Evolutionary conservation across 768 basidiomycete species (phyloP), one percentile per base, ranked within the genome.

Genomic region (Tubosaeta brunneosetosa): DNA sequence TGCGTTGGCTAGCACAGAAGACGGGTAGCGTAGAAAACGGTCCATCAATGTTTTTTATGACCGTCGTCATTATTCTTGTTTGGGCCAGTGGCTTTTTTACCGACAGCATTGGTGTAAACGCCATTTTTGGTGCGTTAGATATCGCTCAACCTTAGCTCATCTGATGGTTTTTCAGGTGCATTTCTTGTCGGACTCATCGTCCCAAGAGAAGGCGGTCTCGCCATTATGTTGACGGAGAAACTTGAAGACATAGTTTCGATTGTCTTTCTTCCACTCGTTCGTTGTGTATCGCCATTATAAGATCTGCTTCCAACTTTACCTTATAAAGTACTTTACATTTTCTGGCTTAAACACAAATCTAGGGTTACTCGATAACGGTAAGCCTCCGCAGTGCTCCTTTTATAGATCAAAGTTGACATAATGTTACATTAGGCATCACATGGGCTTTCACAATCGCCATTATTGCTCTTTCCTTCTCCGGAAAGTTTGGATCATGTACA

Each of bases 191-290:
- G 88, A 2, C 65, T 89, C 44, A 80, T 87, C 51, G 85, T 97
- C 10, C 95, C 95, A 2, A 83, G 91, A 22, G 87, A 94, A 61
- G 90, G 90, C 4, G 88, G 87, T 5, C 82, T 99, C 31, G 83
- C 88, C 1, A 90, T 94, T 44, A 76, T 84, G 0, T 73, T 98
- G n/a, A 92, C 91, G 0, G 91, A 94, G 61, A 97, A 94, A 64
- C 73, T 98, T 16, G 95, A 99, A 71, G 95, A 97, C 70, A 85
- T 95, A 79, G 89, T 94, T 3, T 72, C 89, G 0, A 86, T 94
- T 52, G 82, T 94, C 40, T 94, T 97, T 71, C 71, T 95, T 10
- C 94, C 93, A 3, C 72, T 94, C 44, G 88, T 90, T 62, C 54
- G 47, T 49, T 22, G 27, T 26, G 17, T 27, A 7, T 37, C 43